Evolutionary conservation across 2,329 filamentous ascomycete genomes (phyloP), one percentile per base, ranked within the genome.

Genomic region (Talaromyces sp.): DNA sequence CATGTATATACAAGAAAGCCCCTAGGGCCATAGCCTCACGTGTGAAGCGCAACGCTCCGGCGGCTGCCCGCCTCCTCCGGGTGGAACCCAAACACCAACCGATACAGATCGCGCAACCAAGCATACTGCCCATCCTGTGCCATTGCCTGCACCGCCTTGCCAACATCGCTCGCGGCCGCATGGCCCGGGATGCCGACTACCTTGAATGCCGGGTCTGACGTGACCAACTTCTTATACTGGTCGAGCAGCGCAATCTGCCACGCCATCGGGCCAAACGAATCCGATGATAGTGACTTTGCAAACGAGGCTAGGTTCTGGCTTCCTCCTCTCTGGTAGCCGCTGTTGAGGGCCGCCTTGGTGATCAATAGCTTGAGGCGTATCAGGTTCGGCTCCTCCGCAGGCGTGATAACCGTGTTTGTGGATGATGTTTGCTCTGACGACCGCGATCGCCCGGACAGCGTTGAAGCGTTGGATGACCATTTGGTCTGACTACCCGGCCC

Each of bases 391-490:
- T 96, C 91, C 74, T 96, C 92, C 2, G 71, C 69, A 5, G 73
- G 70, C 4, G 76, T 79, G 47, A 73, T 78, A 52, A 80, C 73
- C 1, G 78, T 79, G 57, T 76, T 75, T 27, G 76, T 74, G 4
- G 78, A 79, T 3, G 78, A 79, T 18, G 77, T 79, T 12, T 79
- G 79, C 23, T 76, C 76, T 1, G 82, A 83, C 47, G 82, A 80
- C 65, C 92, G 90, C 3, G 90, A 94, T 72, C 92, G 93, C 63
- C 87, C 87, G 1, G 91, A 95, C 30, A 94, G 79, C 63, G 88
- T 91, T 9, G 89, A 92, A 3, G 89, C 89, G 65, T 86, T 89
- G 72, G 90, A 95, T 0, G 91, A 92, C 91, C 92, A 96, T 61
- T 73, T 72, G 10, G 68, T 67, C 60, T 72, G 72, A 9, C 67